Percentiles rank a stretch among this genome's conserved stretches.
Conservation (phyloP, 1,139 yeast species). For the Blastobotrys serpentis region DNA sequence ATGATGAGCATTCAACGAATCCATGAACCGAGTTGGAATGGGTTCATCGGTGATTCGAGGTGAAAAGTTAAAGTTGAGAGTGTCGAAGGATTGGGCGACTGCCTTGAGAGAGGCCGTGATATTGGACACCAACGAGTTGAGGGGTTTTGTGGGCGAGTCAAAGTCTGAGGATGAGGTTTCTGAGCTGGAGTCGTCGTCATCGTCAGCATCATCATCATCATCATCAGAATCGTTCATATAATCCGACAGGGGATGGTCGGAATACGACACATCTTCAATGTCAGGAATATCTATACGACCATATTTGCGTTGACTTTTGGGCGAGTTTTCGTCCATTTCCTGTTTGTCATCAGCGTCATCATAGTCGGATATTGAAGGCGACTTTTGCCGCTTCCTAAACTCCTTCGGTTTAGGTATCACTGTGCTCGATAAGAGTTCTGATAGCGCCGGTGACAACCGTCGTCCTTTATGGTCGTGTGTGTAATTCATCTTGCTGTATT, state of each 20-base stretch:
- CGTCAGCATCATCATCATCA: slow-evolving; percentile 12
- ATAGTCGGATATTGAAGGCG: not conserved
- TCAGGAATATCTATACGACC: slow-evolving; percentile 7
- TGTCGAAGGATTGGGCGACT: slow-evolving; percentile 32
- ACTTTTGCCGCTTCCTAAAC: slow-evolving; percentile 10
- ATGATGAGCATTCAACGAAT: not conserved
- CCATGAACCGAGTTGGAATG: slow-evolving; percentile 23
- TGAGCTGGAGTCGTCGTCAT: slow-evolving; percentile 10
- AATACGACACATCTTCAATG: slow-evolving; percentile 11
- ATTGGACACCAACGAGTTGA: slow-evolving; percentile 28
- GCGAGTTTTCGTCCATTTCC: slow-evolving; percentile 9
- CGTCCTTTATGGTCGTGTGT: slow-evolving; percentile 29
- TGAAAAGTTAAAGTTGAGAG: slow-evolving; percentile 32
- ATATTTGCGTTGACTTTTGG: not conserved
- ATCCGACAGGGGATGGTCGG: slow-evolving; percentile 14
- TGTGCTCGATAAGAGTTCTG: slow-evolving; percentile 27
- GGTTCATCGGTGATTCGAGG: slow-evolving; percentile 36
- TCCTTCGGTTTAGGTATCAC: slow-evolving; percentile 25
- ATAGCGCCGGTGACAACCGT: slow-evolving; percentile 28
- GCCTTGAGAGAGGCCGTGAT: slow-evolving; percentile 32
- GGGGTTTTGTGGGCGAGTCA: slow-evolving; percentile 9
- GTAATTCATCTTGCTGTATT: slow-evolving; percentile 12
- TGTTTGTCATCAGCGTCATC: slow-evolving; percentile 14
- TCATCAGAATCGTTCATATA: slow-evolving; percentile 6
- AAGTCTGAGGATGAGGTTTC: slow-evolving; percentile 13